Evolutionary conservation across 805 yeast genomes (phyloP).

Genomic region (Myxozyma udenii): DNA sequence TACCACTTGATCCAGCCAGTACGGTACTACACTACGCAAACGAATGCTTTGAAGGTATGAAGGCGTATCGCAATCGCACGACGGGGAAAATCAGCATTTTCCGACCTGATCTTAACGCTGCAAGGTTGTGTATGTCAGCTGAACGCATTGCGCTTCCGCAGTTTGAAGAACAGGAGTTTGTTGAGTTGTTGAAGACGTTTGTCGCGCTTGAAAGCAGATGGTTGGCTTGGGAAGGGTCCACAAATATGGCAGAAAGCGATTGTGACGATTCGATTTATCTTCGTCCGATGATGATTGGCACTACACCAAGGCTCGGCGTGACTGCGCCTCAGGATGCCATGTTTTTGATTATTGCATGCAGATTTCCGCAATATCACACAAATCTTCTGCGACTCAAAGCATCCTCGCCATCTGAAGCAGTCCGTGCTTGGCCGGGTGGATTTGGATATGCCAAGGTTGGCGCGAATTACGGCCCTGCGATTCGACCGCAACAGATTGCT

Average conservation of each 20-base stretch:
- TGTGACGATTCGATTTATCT: conserved; percentile 44
- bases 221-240: conserved; percentile 39
- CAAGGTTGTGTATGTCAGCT: conserved; percentile 50
- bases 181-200: conserved; percentile 45
- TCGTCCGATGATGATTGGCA: conserved; percentile 53
- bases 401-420: conserved; percentile 45
- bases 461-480: conserved; percentile 56
- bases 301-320: conserved; percentile 49
- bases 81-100: conserved; percentile 35
- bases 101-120: conserved; percentile 50
- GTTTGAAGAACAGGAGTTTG: conserved; percentile 47
- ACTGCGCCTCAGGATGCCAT: conserved; percentile 46
- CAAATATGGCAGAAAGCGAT: conserved; percentile 36
- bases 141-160: conserved; percentile 49
- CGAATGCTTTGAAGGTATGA: conserved; percentile 91
- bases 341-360: conserved; percentile 46
- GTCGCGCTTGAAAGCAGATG: conserved; percentile 45
- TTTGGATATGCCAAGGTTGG: conserved; percentile 53
- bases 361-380: conserved; percentile 46
- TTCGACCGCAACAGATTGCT: conserved; percentile 47
- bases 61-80: conserved; percentile 58
- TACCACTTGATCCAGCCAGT: conserved; percentile 79
- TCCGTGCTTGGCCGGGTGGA: conserved; percentile 60
- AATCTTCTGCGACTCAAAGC: conserved; percentile 52
- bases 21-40: conserved; percentile 90